Evolutionary conservation across 2,329 filamentous ascomycete genomes (phyloP), one percentile per base, ranked within the genome.

Genomic region (Lasiodiplodia citricola): DNA sequence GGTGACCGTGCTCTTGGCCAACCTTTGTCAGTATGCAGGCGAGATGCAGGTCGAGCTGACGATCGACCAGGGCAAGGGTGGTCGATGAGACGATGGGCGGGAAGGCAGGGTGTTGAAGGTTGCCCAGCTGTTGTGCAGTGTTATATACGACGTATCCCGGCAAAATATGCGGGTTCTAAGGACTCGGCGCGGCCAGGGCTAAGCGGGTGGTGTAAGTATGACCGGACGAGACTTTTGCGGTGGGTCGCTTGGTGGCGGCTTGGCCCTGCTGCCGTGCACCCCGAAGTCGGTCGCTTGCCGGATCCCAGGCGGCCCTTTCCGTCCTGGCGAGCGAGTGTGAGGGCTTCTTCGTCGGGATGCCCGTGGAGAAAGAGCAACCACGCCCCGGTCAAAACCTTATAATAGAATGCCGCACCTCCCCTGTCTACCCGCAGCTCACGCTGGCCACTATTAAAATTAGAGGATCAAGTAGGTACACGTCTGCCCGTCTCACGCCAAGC

Each of bases 221-320:
- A 25, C 25, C 21, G 16, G 41, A 62, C 25, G 13, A 18, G 14
- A 16, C 16, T 38, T 37, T 23, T 38, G 14, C 13, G 13, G n/a
- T 50, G 37, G 37, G 21, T 18, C 25, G 23, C 58, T 62, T 13
- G 18, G 25, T 62, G 58, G 58, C n/a, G 41, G 58, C 58, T 62
- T 62, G 58, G 58, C 58, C 21, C n/a, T 31, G 41, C 58, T 62
- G 21, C 56, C 58, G 58, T 31, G 38, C 21, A 8, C 55, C 57
- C 57, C 37, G 57, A 60, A 21, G 41, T 60, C 41, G 58, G 41
- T 44, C 58, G 35, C 25, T 35, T 18, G 13, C 41, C 58, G n/a
- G 35, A 10, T 35, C 41, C 7, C 41, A 44, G 41, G 58, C 18
- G 37, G 57, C 10, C 25, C 23, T 44, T n/a, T 13, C 37, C 56